Base-by-base conservation (phyloP, 148 eudicot genomes). In the Amaranthus palmeri region DNA sequence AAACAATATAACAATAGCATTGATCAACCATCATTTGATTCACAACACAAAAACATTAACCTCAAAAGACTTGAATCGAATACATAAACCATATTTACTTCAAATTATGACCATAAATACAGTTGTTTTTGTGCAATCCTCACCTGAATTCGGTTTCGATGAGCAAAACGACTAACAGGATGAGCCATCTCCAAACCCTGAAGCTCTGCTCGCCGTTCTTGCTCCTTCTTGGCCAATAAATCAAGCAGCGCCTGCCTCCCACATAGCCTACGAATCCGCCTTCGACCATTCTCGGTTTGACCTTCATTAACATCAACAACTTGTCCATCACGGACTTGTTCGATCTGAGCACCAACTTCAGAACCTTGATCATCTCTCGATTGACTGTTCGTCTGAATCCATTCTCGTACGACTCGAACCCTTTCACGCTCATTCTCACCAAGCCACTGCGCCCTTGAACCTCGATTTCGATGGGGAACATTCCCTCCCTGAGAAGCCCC, bases 231-330 rank as follows among this genome's bases (percentile, higher is more conserved):
- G 52, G 73, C 78, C 65, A 93, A 74, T 77, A 93, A 85, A 81
- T 93, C 97, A 72, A 89, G 84, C 80, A 93, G 83, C 71, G 96
- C 88, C 82, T 93, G 92, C 75, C 97, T 91, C 15, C 98, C 97
- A 79, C 91, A 89, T 53, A 91, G 78, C 71, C 74, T 91, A 25
- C 90, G 89, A 47, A 93, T 76, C 15, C 80, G 83, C 74, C 87
- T 91, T 70, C 89, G 69, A 14, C 72, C 72, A 52, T 77, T 81
- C 54, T 64, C 78, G 49, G 65, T 54, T 54, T 68, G 79, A 74
- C 68, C 74, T 52, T 78, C 84, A 71, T 73, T 76, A 69, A 18
- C 78, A 72, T 73, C 74, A 68, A 77, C 75, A 78, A 71, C 76
- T 65, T 73, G 75, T 18, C 85, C 93, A 71, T 81, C 82, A 62